A percentile compares a stretch with the other conserved stretches of the same genome.
Conservation (phyloP, 208 protist species). For the Porcisia hertigi region DNA sequence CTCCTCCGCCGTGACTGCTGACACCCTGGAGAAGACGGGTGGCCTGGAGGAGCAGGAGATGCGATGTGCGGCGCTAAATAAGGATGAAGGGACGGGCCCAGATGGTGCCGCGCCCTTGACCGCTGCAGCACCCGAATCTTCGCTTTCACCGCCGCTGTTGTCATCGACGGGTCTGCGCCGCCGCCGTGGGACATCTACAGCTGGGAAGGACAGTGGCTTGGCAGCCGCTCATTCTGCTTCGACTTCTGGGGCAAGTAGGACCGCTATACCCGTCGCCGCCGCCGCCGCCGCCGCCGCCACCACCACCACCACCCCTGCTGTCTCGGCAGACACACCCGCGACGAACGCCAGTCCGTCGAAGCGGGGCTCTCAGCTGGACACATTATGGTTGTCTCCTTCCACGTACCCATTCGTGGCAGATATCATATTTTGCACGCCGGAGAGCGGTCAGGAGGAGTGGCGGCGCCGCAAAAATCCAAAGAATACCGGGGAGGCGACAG, state of each 20-base stretch:
- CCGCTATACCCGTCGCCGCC: background rate
- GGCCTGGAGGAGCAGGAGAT: background rate
- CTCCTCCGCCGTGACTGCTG: background rate
- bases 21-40: background rate
- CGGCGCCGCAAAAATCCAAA: slow-evolving; percentile 1
- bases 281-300: background rate
- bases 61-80: background rate
- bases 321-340: background rate
- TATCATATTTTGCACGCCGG: slow-evolving; percentile 23
- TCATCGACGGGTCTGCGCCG: slow-evolving; percentile 5
- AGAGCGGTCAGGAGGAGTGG: slow-evolving; percentile 31
- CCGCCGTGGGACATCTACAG: background rate
- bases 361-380: background rate
- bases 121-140: background rate
- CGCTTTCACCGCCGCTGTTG: background rate
- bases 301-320: background rate
- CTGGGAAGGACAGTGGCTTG: background rate
- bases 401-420: slow-evolving; percentile 38
- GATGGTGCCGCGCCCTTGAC: background rate
- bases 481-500: slow-evolving; percentile 8
- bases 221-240: background rate
- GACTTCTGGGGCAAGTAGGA: background rate
- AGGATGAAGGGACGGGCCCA: background rate
- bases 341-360: background rate
- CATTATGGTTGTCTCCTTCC: slow-evolving; percentile 31